Evolutionary conservation across 2,329 filamentous ascomycete genomes (phyloP).

Genomic region (Scorias spongiosa): DNA sequence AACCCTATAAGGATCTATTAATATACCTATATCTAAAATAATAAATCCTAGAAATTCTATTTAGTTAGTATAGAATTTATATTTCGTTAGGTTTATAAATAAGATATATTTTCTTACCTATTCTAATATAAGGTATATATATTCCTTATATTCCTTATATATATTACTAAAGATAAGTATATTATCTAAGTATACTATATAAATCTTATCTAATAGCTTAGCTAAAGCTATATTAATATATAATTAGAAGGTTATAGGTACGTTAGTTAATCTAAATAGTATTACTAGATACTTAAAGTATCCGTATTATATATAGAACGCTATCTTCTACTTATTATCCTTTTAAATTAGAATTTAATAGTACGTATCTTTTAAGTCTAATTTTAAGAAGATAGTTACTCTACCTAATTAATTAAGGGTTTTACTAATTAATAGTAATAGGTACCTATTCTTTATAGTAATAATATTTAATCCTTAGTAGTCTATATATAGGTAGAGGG

Average conservation of each 20-base stretch:
- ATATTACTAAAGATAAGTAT: slow-evolving; percentile 14
- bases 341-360: slow-evolving; percentile 3
- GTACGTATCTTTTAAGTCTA: background rate
- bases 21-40: slow-evolving; percentile 1
- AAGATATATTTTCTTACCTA: no score
- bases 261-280: slow-evolving; percentile 9
- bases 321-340: no score
- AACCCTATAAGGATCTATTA: no score
- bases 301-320: no score
- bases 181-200: slow-evolving; percentile 14
- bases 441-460: no score
- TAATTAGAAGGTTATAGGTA: slow-evolving; percentile 10
- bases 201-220: slow-evolving; percentile 4
- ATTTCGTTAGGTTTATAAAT: slow-evolving; percentile 9
- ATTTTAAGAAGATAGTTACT: no score
- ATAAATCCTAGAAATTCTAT: slow-evolving; percentile 6
- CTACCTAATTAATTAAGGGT: no score
- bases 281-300: background rate
- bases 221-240: slow-evolving; percentile 9
- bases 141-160: no score
- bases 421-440: no score
- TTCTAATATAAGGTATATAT: no score
- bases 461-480: slow-evolving; percentile 16
- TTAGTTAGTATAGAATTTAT: slow-evolving; percentile 3
- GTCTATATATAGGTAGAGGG: slow-evolving; percentile 13